A percentile compares a stretch with the other conserved stretches of the same genome.
Conservation (phyloP, 768 basidiomycete genomes). For the Xanthoconium stramineum region DNA sequence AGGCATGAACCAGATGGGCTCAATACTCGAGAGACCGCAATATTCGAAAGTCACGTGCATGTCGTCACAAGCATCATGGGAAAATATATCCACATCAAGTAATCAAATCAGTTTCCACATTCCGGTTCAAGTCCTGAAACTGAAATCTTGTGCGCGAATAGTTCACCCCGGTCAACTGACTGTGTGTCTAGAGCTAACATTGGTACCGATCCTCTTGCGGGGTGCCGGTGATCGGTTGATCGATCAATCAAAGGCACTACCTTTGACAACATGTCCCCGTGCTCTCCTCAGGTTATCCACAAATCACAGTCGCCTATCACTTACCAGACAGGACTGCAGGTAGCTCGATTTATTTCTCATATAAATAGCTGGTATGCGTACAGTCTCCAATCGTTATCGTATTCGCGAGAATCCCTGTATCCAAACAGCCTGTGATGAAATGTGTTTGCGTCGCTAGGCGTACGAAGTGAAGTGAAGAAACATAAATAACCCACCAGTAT, state of each 20-base stretch:
- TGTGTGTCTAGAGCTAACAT: neutral
- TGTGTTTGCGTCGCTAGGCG: neutral
- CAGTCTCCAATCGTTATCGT: conserved; percentile 42
- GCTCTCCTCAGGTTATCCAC: neutral
- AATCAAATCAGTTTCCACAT: no score
- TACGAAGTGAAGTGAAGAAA: neutral
- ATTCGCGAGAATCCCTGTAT: conserved; percentile 40
- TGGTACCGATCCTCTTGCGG: neutral
- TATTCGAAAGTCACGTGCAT: conserved; percentile 24
- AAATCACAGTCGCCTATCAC: no score
- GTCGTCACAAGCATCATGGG: conserved; percentile 8
- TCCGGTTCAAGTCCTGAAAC: no score
- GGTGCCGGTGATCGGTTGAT: neutral
- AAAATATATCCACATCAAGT: conserved; percentile 11
- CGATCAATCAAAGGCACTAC: neutral
- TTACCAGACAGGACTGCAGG: neutral
- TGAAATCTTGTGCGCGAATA: no score
- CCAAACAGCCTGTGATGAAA: no score
- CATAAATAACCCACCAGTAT: neutral
- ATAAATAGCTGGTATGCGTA: neutral
- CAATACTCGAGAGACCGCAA: conserved; percentile 12
- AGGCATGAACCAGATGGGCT: conserved; percentile 21
- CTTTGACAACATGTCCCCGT: neutral
- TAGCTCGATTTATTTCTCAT: neutral
- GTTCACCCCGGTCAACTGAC: no score